Percentiles rank a stretch among this genome's conserved stretches.
phyloP scores from a whole-genome alignment of 2,329 filamentous ascomycete genomes.

The Sphaerulina musiva region DNA sequence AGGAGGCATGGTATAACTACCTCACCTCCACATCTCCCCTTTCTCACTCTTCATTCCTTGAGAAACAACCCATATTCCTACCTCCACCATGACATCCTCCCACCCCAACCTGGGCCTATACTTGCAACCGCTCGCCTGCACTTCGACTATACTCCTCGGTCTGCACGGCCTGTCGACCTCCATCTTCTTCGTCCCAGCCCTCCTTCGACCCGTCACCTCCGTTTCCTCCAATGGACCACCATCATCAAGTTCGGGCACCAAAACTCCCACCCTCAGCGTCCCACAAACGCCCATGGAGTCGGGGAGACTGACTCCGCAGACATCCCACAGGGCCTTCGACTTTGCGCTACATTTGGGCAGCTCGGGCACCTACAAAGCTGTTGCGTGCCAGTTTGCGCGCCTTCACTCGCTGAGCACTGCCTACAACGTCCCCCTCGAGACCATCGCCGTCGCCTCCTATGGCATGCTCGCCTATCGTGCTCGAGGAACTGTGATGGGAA shows the following conservation, averaged over 20 bases:
- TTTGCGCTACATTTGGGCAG: conserved; percentile 15
- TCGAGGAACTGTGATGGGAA: conserved; percentile 14
- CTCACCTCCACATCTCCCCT: no score
- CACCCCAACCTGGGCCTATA: background rate
- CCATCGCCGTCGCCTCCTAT: conserved; percentile 21
- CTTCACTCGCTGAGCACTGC: conserved; percentile 21
- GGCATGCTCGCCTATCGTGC: conserved; percentile 20
- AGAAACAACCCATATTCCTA: background rate
- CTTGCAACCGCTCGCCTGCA: conserved; percentile 2
- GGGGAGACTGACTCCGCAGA: conserved; percentile 19
- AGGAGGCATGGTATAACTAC: no score
- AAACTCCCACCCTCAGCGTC: conserved; percentile 13
- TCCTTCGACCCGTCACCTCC: conserved; percentile 18
- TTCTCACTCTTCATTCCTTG: background rate
- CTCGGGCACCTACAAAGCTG: conserved; percentile 25
- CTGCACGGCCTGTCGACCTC: conserved; percentile 10
- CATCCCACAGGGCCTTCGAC: conserved; percentile 14
- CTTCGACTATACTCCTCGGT: conserved; percentile 1
- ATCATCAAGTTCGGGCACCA: background rate
- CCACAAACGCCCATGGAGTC: conserved; percentile 15
- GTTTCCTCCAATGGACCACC: background rate
- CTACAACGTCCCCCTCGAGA: conserved; percentile 23
- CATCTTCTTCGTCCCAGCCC: conserved; percentile 18
- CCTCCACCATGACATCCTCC: background rate
- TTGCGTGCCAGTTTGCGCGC: conserved; percentile 25